These are phyloP conservation scores for Fraxinus anomala DNA, from an alignment of 257 asterid species.

Conservation along the genomic window DNA sequence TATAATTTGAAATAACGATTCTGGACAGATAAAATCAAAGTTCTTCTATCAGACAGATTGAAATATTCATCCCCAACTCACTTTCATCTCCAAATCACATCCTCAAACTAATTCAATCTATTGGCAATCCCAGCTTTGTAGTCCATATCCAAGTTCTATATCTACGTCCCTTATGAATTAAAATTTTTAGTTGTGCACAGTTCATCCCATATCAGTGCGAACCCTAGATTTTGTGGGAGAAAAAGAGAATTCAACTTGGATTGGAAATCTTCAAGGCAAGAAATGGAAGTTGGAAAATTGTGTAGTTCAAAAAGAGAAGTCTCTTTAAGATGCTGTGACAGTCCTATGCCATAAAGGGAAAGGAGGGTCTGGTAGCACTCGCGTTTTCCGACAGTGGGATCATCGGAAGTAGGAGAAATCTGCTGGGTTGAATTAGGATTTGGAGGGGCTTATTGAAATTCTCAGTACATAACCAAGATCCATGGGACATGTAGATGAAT, in stretches of 20 bases:
- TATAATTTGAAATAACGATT: too few species aligned
- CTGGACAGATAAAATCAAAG: too few species aligned
- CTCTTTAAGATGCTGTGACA: slow-evolving; percentile 56
- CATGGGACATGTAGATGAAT: slow-evolving; percentile 58
- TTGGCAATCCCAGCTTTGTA: too few species aligned
- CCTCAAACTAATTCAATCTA: too few species aligned
- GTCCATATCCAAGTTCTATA: too few species aligned
- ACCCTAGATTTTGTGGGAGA: slow-evolving; percentile 43
- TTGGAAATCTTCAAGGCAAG: slow-evolving; percentile 74
- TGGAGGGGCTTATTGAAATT: slow-evolving; percentile 40
- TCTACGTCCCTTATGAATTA: too few species aligned
- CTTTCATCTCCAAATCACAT: too few species aligned
- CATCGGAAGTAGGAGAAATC: slow-evolving; percentile 26
- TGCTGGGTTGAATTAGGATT: slow-evolving; percentile 26
- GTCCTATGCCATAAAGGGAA: slow-evolving; percentile 64
- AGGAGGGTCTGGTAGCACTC: slow-evolving; percentile 75
- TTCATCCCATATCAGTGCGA: too few species aligned
- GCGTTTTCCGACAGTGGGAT: slow-evolving; percentile 20
- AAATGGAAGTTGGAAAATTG: slow-evolving; percentile 62
- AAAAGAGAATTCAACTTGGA: slow-evolving; percentile 51
- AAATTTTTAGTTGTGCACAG: too few species aligned
- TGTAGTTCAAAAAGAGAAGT: slow-evolving; percentile 59
- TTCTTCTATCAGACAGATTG: too few species aligned
- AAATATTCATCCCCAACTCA: too few species aligned
- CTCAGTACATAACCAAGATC: slow-evolving; percentile 57